Base-by-base conservation (phyloP, 2,329 filamentous ascomycete species). In the Thelonectria rubi region DNA sequence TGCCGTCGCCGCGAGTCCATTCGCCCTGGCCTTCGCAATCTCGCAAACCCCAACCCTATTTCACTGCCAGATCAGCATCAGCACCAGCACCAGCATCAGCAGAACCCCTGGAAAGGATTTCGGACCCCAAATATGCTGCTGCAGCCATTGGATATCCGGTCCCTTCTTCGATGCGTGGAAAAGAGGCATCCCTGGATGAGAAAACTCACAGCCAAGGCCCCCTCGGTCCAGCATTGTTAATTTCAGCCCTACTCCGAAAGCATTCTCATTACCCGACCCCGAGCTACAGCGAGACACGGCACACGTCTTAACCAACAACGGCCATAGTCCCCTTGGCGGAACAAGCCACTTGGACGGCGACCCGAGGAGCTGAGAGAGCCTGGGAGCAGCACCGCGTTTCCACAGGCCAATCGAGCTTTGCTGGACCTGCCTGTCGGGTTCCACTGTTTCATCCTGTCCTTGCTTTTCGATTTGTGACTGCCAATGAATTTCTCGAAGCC, bases 11-110 rank as follows among this genome's bases (percentile, higher is more conserved):
- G 15, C 48, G 20, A 56, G 42, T 50, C 18, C 45, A 60, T 60
- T 60, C 58, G 58, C 52, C 52, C 52, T 55, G 46, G 52, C 52
- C 34, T 50, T 60, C 58, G 52, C 58, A 60, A 60, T 60, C 58
- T 60, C 58, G 52, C 58, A 55, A 56, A 51, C 40, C 47, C 40
- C 58, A 60, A 60, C 58, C 58, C 58, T 60, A 60, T 60, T 60
- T 60, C 52, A 45, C 40, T 54, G 37, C 58, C 52, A 60, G 52
- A 55, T 55, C 42, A 39, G 34, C 48, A 51, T 45, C 42, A 45
- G 42, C 42, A 51, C 34, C 47, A 47, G 26, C 24, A 21, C 17
- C 45, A 55, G 53, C 53, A 56, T 42, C 45, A 60, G 51, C 34
- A 14, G 5, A 14, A 15, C 6, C 51, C 58, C 51, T 55, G 58